Evolutionary conservation across 371 early-diverging fungal species (phyloP), one percentile per base, ranked within the genome.

Genomic region (Syncephalastrum monosporum): DNA sequence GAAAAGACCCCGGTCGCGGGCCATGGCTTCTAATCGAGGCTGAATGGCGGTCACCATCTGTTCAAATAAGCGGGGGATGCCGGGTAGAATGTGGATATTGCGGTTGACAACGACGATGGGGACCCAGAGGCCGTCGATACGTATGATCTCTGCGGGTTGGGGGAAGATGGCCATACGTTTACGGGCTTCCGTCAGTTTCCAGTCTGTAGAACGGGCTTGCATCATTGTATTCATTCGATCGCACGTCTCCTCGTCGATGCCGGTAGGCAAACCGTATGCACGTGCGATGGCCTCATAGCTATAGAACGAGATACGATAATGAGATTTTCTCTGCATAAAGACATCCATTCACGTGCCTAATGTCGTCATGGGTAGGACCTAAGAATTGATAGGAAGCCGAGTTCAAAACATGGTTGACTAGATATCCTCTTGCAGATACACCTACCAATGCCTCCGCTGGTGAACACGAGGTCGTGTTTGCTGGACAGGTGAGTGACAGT

Each of bases 151-250:
- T 1, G 85, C 69, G 3, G 67, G 69, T 4, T 56, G 57, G 6
- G 90, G 91, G 16, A 90, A 77, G 17, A 74, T 59, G 0, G 88
- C 91, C 91, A 90, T 90, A 0, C 88, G 78, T 43, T 86, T 79
- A 17, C 82, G 57, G n/a, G 74, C 84, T 14, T 71, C 72, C 7
- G 73, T 79, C 47, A 75, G 41, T 12, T 53, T 57, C 76, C 80
- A 76, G 8, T 65, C 52, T 6, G 55, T 44, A 38, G 57, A 47
- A 47, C 53, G 54, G 15, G 45, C 19, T 4, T 53, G 8, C 49
- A 67, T 61, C 6, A 59, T 50, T 17, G 50, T 50, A 17, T 68
- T 65, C 90, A 91, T 91, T 0, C 69, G 66, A 8, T 56, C 55
- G 41, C 86, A 75, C 7, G 91, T 91, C 27, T 61, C 69, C 7